Evolutionary conservation across 2,329 filamentous ascomycete species (phyloP).

Genomic region (Trichophyton benhamiae): DNA sequence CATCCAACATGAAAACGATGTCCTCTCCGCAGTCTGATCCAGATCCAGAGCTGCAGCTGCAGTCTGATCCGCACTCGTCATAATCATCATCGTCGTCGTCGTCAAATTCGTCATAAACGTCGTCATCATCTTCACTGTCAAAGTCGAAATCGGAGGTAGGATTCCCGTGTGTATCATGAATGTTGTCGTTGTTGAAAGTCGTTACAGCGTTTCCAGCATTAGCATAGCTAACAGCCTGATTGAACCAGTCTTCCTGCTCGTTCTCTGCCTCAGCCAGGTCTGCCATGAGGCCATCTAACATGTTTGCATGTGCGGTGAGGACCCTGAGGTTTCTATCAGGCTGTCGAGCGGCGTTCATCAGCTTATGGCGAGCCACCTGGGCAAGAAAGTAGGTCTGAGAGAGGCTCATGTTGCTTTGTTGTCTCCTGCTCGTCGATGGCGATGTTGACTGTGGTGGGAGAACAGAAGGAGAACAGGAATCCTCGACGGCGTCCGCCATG

Average conservation of each 20-base stretch:
- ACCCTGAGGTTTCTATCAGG: slow-evolving; percentile 89
- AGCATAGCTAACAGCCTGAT: slow-evolving; percentile 77
- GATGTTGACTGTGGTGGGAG: slow-evolving; percentile 21
- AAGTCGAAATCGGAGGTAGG: slow-evolving; percentile 40
- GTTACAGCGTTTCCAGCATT: slow-evolving; percentile 21
- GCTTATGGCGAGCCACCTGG: slow-evolving; percentile 92
- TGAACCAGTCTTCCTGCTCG: slow-evolving; percentile 96
- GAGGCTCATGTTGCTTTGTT: slow-evolving; percentile 81
- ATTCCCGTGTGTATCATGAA: slow-evolving; percentile 48
- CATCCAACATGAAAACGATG: slow-evolving; percentile 5
- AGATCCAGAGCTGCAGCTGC: slow-evolving; percentile 2
- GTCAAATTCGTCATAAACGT: slow-evolving; percentile 20
- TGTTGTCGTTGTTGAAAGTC: slow-evolving; percentile 59
- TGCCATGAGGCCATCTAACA: slow-evolving; percentile 87
- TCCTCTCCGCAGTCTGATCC: background rate
- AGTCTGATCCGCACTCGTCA: slow-evolving; percentile 12
- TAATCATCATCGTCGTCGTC: slow-evolving; percentile 14
- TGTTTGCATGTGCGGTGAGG: slow-evolving; percentile 94
- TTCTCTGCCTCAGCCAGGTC: slow-evolving; percentile 85
- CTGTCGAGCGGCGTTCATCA: slow-evolving; percentile 78
- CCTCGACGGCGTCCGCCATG: background rate
- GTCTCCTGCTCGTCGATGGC: slow-evolving; percentile 31
- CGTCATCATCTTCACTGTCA: slow-evolving; percentile 23
- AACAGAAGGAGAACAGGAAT: slow-evolving; percentile 14
- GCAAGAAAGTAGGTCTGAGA: slow-evolving; percentile 98